Evolutionary conservation across 2,329 filamentous ascomycete genomes (phyloP).

Genomic region (Tolypocladium ovalisporum): DNA sequence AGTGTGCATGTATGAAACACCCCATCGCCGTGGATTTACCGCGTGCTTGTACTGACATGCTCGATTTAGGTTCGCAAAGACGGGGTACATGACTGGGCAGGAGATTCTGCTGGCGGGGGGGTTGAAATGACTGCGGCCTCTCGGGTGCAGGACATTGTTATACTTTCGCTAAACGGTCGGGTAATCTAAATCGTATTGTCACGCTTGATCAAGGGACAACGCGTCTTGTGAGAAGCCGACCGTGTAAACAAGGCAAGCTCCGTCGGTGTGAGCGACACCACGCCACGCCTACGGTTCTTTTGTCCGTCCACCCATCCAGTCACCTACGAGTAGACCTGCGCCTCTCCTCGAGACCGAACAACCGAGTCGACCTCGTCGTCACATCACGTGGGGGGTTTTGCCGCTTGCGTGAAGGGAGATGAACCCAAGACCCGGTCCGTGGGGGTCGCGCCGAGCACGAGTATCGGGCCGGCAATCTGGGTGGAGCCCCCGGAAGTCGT

Average conservation of each 20-base stretch:
- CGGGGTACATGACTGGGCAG: constrained; percentile 17
- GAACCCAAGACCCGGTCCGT: neutral
- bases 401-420: neutral
- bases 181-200: neutral
- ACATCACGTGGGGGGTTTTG: too few species aligned
- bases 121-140: constrained; percentile 6
- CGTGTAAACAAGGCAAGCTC: neutral
- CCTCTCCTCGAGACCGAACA: neutral
- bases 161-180: neutral
- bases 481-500: neutral
- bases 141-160: neutral
- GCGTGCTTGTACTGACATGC: neutral
- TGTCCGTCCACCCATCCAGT: neutral
- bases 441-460: neutral
- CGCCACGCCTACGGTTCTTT: neutral
- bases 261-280: neutral
- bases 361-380: neutral
- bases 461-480: neutral
- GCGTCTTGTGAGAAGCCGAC: neutral
- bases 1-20: constrained; percentile 17
- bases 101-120: constrained; percentile 15
- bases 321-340: neutral
- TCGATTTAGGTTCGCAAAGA: constrained; percentile 14
- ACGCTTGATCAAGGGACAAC: neutral
- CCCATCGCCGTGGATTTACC: neutral